Conservation (phyloP, 495 filamentous ascomycete genomes). For the Annulohypoxylon bovei region DNA sequence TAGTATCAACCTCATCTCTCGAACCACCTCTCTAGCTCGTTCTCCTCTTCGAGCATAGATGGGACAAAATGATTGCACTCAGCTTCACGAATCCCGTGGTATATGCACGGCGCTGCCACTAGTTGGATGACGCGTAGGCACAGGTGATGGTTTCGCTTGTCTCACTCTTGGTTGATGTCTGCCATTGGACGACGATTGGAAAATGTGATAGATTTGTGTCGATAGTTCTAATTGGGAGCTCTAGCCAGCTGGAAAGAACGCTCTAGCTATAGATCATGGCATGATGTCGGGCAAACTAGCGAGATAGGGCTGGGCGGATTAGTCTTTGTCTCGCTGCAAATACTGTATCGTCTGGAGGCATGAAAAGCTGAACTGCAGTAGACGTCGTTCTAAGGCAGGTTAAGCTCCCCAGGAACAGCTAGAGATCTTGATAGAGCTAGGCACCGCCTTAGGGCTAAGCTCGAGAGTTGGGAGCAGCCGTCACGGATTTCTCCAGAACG, state of each 20-base stretch:
- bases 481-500: too few species aligned
- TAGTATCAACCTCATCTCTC: background rate
- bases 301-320: background rate
- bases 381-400: background rate
- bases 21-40: background rate
- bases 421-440: background rate
- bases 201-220: background rate
- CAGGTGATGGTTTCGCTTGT: background rate
- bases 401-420: background rate
- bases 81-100: background rate
- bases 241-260: slow-evolving; percentile 1
- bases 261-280: background rate
- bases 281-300: background rate
- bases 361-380: background rate
- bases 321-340: background rate
- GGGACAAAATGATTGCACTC: background rate
- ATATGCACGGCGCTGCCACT: background rate
- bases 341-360: background rate
- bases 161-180: background rate
- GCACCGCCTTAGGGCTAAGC: background rate
- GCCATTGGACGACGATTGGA: background rate
- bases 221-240: background rate
- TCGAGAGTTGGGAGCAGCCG: background rate
- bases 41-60: background rate
- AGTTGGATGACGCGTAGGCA: background rate